Base-by-base conservation (phyloP, 73 alveolate species). In the Breviolum minutum region DNA sequence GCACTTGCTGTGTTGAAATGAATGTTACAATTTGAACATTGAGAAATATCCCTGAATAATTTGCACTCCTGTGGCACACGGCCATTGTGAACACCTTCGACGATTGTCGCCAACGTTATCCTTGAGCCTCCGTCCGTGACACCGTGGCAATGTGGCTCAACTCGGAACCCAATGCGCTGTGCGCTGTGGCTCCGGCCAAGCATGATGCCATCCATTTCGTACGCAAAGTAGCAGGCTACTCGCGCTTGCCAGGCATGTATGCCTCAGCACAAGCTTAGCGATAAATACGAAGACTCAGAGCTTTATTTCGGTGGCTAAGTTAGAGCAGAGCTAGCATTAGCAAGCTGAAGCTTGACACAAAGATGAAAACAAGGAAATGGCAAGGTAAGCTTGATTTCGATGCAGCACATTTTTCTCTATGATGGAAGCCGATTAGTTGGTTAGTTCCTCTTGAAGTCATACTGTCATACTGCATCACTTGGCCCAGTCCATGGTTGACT, bases 401-500 rank as follows among this genome's bases (percentile, higher is more conserved):
- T 22, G 17, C 54, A 40, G 54, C 48, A 16, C 11, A 27, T 80
- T 80, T 80, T 80, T 80, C 30, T 80, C 88, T 54, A 54, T 83
- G 74, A 82, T 61, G 92, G 92, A 83, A 83, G 92, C 92, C 73
- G 54, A 22, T 14, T 68, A 2, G 2, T 68, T 22, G 24, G 60
- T 61, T 20, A 54, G 92, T 61, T 83, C 90, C 71, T 81, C 13
- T 61, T 54, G 92, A 83, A 61, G 54, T 80, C 88, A 80, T 80
- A 80, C 69, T 30, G 54, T 80, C 88, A 80, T 80, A 80, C 69
- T 30, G 86, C 86, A 6, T 87, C 87, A 92, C 98, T 92, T 92
- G 98, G 98, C 98, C 98, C 98, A 92, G 90, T 92, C 98, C 98
- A 92, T 80, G 61, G 89, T 92, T 22, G 91, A 74, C 81, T 92